Base-by-base conservation (phyloP, 1,139 yeast genomes). In the Diutina neorugosa region DNA sequence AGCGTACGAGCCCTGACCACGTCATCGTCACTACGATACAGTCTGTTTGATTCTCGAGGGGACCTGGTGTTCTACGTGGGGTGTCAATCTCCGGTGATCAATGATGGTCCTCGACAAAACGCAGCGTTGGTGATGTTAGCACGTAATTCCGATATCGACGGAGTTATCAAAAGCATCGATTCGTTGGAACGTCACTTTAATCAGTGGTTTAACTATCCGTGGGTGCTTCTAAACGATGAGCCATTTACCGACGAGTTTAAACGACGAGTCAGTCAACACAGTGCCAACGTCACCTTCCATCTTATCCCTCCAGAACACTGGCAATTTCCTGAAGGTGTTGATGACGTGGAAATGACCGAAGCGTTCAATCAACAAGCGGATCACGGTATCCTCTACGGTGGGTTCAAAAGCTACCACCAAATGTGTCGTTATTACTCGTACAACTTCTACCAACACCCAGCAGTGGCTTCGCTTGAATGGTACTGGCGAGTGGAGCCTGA, bases 401-500 rank as follows among this genome's bases (percentile, higher is more conserved):
- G 81, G 56, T 69, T 82, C 71, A 82, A 78, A 52, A 80, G 91
- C 7, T 91, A 91, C 64, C 81, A 96, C 60, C 75, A 77, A 57
- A 80, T 80, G 84, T 80, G 84, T 54, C 76, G 94, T 6, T 86
- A 83, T 64, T 85, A 86, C 63, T 79, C 91, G 0, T 95, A 96
- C 1, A 74, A 77, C 57, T 90, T 90, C 63, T 87, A 80, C 69
- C 78, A 81, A 57, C 95, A 90, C 65, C 85, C 84, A 3, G 65
- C 86, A 57, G 82, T 91, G 52, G 72, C 65, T 54, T 74, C 80
- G 54, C 76, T 81, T 56, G 89, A 88, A 56, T 90, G 96, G 94
- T 90, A 89, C 69, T 90, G 97, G 96, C 74, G 97, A 53, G 89
- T 91, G 9, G 97, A 91, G 65, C 97, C 97, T 1, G 84, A 86